phyloP scores from a whole-genome alignment of 2,329 filamentous ascomycete species.

The Bipolaris sorokiniana region DNA sequence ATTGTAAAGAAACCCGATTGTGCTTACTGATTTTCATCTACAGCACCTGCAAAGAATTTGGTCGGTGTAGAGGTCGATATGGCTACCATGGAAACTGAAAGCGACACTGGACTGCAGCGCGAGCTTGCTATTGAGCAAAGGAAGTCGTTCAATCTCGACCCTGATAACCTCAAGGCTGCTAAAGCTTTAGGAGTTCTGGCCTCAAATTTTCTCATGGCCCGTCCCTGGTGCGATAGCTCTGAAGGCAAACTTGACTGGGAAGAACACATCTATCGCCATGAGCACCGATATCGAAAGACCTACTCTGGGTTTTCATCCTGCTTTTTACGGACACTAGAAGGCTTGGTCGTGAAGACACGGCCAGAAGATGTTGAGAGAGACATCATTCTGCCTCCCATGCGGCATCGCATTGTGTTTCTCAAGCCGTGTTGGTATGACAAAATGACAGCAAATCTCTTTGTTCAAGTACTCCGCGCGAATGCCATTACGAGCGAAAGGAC shows the following conservation, averaged over 20 bases:
- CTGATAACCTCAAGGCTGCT: constrained; percentile 53
- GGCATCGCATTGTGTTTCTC: constrained; percentile 73
- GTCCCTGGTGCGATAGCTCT: constrained; percentile 75
- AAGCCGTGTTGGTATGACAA: constrained; percentile 86
- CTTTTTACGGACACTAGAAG: constrained; percentile 73
- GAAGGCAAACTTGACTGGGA: constrained; percentile 73
- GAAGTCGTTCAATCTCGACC: constrained; percentile 45
- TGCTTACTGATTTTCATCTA: constrained; percentile 1
- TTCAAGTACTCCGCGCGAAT: constrained; percentile 83
- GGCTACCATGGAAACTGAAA: constrained; percentile 39
- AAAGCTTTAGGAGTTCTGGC: constrained; percentile 70
- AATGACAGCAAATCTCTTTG: constrained; percentile 81
- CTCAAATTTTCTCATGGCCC: constrained; percentile 73
- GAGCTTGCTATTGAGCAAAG: constrained; percentile 49
- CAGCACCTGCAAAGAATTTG: constrained; percentile 76
- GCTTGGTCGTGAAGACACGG: constrained; percentile 80
- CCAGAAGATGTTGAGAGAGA: constrained; percentile 71
- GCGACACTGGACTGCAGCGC: constrained; percentile 32
- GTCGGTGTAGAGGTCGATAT: constrained; percentile 74
- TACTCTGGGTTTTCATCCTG: constrained; percentile 63
- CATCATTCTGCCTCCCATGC: constrained; percentile 71
- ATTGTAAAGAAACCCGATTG: background rate
- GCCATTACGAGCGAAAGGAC: constrained; percentile 84
- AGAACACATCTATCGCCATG: constrained; percentile 67
- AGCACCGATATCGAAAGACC: constrained; percentile 58